phyloP scores from a whole-genome alignment of 257 asterid genomes.

The Thymus quinquecostatus region DNA sequence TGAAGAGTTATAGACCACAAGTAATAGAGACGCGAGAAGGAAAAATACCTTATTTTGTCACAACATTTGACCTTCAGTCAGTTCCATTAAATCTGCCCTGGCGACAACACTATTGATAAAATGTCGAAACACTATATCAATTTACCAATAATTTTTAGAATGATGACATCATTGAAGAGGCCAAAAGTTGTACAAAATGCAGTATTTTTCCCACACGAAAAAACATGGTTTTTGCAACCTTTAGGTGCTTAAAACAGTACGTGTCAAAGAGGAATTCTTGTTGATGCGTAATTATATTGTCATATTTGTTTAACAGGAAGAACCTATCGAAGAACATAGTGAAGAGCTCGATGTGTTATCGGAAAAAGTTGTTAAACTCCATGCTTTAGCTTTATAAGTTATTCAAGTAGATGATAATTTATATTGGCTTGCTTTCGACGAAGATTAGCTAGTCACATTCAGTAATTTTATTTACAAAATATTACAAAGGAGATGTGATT shows the following conservation, averaged over 20 bases:
- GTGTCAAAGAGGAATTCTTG: not conserved
- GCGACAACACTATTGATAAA: too few species aligned
- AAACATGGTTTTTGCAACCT: not conserved
- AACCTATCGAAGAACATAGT: constrained; percentile 41
- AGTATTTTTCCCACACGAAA: too few species aligned
- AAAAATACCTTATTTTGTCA: too few species aligned
- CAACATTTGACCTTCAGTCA: too few species aligned
- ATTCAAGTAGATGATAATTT: constrained; percentile 1
- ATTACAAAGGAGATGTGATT: not conserved
- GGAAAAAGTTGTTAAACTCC: constrained; percentile 54
- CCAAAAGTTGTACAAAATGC: too few species aligned
- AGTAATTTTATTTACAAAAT: not conserved
- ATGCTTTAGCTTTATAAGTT: constrained; percentile 38
- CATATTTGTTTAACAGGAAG: constrained; percentile 40
- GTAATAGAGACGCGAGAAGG: not conserved
- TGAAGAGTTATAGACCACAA: not conserved
- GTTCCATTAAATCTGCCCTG: too few species aligned
- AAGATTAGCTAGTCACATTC: not conserved
- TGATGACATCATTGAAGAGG: too few species aligned
- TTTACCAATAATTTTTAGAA: too few species aligned
- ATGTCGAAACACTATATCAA: too few species aligned
- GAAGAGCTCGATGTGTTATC: constrained; percentile 55
- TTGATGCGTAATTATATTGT: not conserved
- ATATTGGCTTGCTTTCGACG: not conserved
- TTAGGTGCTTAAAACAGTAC: not conserved